A percentile compares a stretch with the other conserved stretches of the same genome.
Evolutionary conservation across 805 yeast genomes (phyloP).

Genomic region (Saturnispora zaruensis): DNA sequence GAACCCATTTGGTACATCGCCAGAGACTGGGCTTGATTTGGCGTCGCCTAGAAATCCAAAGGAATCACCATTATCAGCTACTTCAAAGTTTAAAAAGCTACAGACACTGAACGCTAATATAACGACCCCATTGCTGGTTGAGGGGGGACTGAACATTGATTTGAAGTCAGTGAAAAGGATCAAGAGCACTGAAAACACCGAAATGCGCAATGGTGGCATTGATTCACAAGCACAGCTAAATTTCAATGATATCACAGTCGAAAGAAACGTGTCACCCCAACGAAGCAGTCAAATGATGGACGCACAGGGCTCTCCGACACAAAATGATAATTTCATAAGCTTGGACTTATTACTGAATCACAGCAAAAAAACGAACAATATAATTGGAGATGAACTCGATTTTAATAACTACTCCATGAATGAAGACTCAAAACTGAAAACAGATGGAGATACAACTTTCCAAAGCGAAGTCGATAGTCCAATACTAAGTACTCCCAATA

Average conservation of each 20-base stretch:
- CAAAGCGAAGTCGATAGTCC: neutral
- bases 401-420: slow-evolving; percentile 6
- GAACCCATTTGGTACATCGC: slow-evolving; percentile 33
- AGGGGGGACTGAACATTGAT: slow-evolving; percentile 1
- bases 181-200: neutral
- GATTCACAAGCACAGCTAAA: neutral
- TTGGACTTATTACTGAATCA: neutral
- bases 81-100: slow-evolving; percentile 2
- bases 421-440: neutral
- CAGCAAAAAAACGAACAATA: neutral
- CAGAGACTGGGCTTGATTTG: slow-evolving; percentile 8
- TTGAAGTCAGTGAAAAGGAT: neutral
- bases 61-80: slow-evolving; percentile 3
- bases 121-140: neutral
- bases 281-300: neutral
- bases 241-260: slow-evolving; percentile 3
- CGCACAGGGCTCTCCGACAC: slow-evolving; percentile 10
- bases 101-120: neutral
- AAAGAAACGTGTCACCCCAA: neutral
- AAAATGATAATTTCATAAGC: slow-evolving; percentile 3
- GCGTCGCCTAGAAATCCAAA: neutral
- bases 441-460: neutral
- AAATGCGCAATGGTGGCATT: neutral
- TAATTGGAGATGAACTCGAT: slow-evolving; percentile 7
- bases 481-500: neutral